These are phyloP conservation scores for Heliophila coronopifolia DNA, from an alignment of 441 rosid species.

Conservation along the genomic window DNA sequence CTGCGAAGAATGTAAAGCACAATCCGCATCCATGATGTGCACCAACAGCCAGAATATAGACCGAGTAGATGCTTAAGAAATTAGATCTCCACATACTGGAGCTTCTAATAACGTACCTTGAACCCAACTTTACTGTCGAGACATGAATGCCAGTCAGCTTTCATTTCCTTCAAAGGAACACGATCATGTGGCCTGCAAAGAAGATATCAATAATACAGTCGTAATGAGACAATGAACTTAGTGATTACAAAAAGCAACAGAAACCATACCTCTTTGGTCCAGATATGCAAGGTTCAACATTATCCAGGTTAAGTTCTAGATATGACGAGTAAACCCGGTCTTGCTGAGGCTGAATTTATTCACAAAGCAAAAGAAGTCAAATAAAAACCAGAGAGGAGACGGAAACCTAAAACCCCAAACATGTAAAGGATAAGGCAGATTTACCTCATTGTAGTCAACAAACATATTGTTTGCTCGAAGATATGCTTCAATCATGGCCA, in stretches of 20 bases:
- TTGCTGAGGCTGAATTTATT: constrained; percentile 68
- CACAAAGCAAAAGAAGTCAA: constrained; percentile 8
- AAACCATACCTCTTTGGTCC: constrained; percentile 87
- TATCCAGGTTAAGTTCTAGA: constrained; percentile 62
- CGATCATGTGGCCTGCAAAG: constrained; percentile 89
- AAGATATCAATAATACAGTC: constrained; percentile 5
- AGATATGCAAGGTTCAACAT: constrained; percentile 90
- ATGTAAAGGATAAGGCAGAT: background rate
- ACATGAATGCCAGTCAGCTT: constrained; percentile 93
- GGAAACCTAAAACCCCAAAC: background rate
- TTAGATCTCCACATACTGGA: background rate
- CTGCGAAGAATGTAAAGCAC: constrained; percentile 31
- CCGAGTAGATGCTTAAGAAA: background rate
- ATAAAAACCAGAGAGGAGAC: background rate
- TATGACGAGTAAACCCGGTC: constrained; percentile 90
- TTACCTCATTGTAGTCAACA: constrained; percentile 86
- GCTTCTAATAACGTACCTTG: constrained; percentile 44
- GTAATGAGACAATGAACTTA: background rate
- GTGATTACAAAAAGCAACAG: background rate
- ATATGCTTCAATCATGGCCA: constrained; percentile 89
- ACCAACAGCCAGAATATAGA: background rate
- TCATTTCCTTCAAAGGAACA: constrained; percentile 85
- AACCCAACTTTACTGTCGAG: constrained; percentile 82
- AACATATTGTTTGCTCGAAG: constrained; percentile 96
- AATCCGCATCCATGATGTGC: background rate